phyloP scores from a whole-genome alignment of 768 basidiomycete species.

The Lactarius sanguifluus region DNA sequence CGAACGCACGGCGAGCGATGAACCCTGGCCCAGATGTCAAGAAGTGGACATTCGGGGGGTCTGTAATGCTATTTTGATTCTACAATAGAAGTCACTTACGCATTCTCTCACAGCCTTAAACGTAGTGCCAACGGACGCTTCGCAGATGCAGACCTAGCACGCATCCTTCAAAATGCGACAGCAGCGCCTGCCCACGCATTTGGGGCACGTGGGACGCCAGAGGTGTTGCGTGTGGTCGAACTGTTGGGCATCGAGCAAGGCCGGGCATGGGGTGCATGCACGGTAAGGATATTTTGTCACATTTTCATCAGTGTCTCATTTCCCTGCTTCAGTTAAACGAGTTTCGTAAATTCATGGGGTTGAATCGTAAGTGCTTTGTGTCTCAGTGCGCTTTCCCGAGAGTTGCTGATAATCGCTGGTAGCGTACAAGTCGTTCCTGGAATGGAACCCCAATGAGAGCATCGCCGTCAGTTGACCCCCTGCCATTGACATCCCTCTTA shows the following conservation, averaged over 20 bases:
- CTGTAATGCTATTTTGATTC: neutral
- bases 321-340: constrained; percentile 28
- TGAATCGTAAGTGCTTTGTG: constrained; percentile 50
- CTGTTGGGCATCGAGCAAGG: constrained; percentile 66
- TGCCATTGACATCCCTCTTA: neutral
- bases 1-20: constrained; percentile 34
- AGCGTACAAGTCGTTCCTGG: constrained; percentile 31
- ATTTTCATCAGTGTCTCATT: neutral
- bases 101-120: constrained; percentile 30
- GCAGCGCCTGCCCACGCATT: constrained; percentile 59
- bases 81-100: neutral
- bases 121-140: constrained; percentile 46
- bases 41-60: constrained; percentile 35
- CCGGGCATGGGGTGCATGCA: constrained; percentile 70
- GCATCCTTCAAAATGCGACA: constrained; percentile 61
- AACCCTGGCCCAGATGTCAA: constrained; percentile 31
- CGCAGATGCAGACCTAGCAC: constrained; percentile 60
- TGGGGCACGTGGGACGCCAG: constrained; percentile 67
- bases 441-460: constrained; percentile 40
- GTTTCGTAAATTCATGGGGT: constrained; percentile 57
- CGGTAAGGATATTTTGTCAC: constrained; percentile 42
- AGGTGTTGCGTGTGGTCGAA: constrained; percentile 64
- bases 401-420: neutral
- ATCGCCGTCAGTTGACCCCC: constrained; percentile 29
- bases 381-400: neutral